Evolutionary conservation across 768 basidiomycete species (phyloP), one percentile per base, ranked within the genome.

Genomic region (Podaxis carcinomalis): DNA sequence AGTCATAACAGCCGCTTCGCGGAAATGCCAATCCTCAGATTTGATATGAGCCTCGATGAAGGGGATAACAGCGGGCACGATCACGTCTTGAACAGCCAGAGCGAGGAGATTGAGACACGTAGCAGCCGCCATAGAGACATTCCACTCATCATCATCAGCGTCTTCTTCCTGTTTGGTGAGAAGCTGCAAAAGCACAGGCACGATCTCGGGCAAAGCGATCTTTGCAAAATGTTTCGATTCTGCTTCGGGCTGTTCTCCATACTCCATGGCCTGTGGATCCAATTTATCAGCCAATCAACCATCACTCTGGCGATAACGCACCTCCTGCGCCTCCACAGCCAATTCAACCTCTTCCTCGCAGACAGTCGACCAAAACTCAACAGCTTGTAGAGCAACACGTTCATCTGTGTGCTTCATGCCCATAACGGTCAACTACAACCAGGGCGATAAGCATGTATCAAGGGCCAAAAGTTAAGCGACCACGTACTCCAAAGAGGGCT

Each of bases 351-450:
- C 97, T 72, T 97, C 93, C 71, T 99, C 96, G 69, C 95, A 98
- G 1, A 98, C 96, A 6, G 96, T 98, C 4, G 95, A 95, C 97
- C 97, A 99, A 75, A 99, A 99, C 70, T 99, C 97, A 56, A 99
- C 89, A 23, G 97, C 97, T 73, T 99, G 97, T 28, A 98, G 75
- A 0, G 95, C 93, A 39, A 99, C 95, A 5, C 86, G 79, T 67
- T 97, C 95, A 65, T 98, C 95, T 5, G 77, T 74, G 67, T 95
- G 88, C 72, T 94, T 94, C 97, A 99, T 99, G 40, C 97, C 97
- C 72, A 97, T 87, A 21, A 98, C 93, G 10, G 97, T 98, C 61
- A 99, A 78, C 93, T 98, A 69, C 0, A 9, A 7, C 57, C 62
- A 68, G 72, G 55, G 58, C 54, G 44, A 51, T 63, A 46, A 32